phyloP scores from a whole-genome alignment of 2,329 filamentous ascomycete genomes.

The Fusarium stilboides region DNA sequence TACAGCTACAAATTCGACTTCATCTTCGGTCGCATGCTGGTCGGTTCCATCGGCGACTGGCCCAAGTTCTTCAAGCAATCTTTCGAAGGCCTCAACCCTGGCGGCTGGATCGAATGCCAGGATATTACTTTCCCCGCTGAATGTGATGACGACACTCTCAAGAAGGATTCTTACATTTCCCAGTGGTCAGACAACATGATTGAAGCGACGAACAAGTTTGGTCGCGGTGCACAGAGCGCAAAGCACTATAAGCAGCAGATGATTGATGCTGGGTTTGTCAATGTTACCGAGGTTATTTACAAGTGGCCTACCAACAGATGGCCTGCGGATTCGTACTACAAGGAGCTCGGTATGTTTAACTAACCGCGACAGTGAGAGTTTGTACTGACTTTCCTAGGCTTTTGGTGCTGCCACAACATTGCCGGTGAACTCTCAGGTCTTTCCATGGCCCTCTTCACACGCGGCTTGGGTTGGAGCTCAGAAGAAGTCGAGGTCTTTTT shows the following conservation, averaged over 20 bases:
- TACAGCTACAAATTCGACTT: constrained; percentile 59
- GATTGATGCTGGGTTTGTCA: constrained; percentile 66
- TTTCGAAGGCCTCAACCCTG: constrained; percentile 58
- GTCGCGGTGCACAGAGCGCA: constrained; percentile 52
- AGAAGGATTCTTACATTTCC: constrained; percentile 48
- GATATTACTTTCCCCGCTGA: constrained; percentile 59
- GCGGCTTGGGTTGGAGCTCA: constrained; percentile 54
- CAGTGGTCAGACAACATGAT: constrained; percentile 52
- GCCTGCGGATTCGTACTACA: constrained; percentile 66
- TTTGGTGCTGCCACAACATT: constrained; percentile 55
- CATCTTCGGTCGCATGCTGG: constrained; percentile 59
- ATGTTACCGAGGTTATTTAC: constrained; percentile 64
- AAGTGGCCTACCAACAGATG: constrained; percentile 68
- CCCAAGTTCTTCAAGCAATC: constrained; percentile 56
- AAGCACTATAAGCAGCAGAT: constrained; percentile 57
- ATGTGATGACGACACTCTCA: constrained; percentile 61
- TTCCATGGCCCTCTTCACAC: constrained; percentile 58
- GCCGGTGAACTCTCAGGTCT: constrained; percentile 54
- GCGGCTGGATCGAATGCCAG: constrained; percentile 61
- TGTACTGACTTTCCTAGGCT: constrained; percentile 57
- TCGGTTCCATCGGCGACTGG: constrained; percentile 55
- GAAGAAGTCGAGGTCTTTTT: constrained; percentile 55
- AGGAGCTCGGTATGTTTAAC: constrained; percentile 61
- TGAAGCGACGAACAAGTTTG: constrained; percentile 51
- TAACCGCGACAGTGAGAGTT: no score